A percentile compares a stretch with the other conserved stretches of the same genome.
These are phyloP conservation scores for Geoglossum glabrum DNA, from an alignment of 495 filamentous ascomycete genomes.

Conservation along the genomic window DNA sequence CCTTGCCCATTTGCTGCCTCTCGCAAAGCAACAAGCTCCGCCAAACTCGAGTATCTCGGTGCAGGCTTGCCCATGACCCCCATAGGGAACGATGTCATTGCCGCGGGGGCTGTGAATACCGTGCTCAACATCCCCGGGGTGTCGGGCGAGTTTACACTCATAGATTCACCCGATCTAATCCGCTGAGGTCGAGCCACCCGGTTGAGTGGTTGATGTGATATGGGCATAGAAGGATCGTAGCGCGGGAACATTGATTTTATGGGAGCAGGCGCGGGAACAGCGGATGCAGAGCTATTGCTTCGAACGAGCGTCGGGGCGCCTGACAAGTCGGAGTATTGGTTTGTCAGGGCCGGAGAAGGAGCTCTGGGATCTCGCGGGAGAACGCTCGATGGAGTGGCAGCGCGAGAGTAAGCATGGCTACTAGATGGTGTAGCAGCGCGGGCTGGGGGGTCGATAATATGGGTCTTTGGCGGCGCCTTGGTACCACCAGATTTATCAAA, in stretches of 20 bases:
- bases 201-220: conserved; percentile 51
- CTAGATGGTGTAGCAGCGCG: background rate
- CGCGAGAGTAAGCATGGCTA: background rate
- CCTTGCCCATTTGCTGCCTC: conserved; percentile 34
- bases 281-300: conserved; percentile 3
- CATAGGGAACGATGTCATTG: conserved; percentile 25
- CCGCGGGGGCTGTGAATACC: conserved; percentile 19
- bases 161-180: conserved; percentile 34
- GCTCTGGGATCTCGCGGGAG: background rate
- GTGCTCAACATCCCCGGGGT: background rate
- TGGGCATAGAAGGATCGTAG: conserved; percentile 52
- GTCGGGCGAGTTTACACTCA: conserved; percentile 12
- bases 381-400: background rate
- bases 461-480: background rate
- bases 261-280: conserved; percentile 11
- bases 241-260: conserved; percentile 63
- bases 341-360: background rate
- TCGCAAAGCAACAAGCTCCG: conserved; percentile 30
- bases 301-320: conserved; percentile 1
- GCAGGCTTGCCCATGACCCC: conserved; percentile 19
- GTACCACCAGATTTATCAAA: background rate
- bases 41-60: conserved; percentile 21
- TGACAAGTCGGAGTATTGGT: background rate
- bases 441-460: background rate
- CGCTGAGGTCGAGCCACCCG: conserved; percentile 33